Conservation (phyloP, 139 green algal genomes). For the Eudorina sp. region DNA sequence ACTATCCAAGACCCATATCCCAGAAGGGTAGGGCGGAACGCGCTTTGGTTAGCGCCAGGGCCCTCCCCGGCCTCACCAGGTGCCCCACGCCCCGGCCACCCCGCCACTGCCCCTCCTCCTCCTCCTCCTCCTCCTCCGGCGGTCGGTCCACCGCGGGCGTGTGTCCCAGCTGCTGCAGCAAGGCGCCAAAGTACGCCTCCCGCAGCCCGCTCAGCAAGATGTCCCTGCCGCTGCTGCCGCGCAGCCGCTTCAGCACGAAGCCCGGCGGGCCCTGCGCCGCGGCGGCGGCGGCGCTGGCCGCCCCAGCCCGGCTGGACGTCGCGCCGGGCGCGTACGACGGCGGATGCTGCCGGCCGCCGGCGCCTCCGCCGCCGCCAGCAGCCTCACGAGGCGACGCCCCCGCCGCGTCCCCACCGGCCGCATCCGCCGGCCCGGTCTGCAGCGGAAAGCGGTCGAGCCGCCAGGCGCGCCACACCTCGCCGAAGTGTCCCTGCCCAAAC, state of each 20-base stretch:
- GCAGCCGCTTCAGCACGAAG: constrained; percentile 80
- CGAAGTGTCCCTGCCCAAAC: constrained; percentile 75
- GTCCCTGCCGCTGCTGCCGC: constrained; percentile 50
- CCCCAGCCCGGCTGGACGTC: neutral
- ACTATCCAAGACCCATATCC: too few relatives aligned
- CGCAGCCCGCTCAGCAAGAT: constrained; percentile 67
- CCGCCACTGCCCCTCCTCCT: neutral
- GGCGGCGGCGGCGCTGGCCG: neutral
- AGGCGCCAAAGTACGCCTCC: constrained; percentile 81
- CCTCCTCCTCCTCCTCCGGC: too few relatives aligned
- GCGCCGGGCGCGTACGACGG: neutral
- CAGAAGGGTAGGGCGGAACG: too few relatives aligned
- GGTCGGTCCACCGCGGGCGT: neutral
- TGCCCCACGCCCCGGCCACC: constrained; percentile 45
- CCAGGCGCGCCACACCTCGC: constrained; percentile 78
- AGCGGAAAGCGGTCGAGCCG: neutral
- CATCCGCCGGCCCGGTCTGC: neutral
- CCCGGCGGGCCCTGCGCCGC: neutral
- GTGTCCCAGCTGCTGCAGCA: constrained; percentile 57
- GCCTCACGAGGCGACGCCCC: too few relatives aligned
- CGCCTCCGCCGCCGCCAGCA: neutral
- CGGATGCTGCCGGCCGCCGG: neutral
- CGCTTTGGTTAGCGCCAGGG: too few relatives aligned
- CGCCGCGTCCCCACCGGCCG: neutral
- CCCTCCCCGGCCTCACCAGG: constrained; percentile 54